These are phyloP conservation scores for Piloderma croceum DNA, from an alignment of 768 basidiomycete species.

Conservation along the genomic window DNA sequence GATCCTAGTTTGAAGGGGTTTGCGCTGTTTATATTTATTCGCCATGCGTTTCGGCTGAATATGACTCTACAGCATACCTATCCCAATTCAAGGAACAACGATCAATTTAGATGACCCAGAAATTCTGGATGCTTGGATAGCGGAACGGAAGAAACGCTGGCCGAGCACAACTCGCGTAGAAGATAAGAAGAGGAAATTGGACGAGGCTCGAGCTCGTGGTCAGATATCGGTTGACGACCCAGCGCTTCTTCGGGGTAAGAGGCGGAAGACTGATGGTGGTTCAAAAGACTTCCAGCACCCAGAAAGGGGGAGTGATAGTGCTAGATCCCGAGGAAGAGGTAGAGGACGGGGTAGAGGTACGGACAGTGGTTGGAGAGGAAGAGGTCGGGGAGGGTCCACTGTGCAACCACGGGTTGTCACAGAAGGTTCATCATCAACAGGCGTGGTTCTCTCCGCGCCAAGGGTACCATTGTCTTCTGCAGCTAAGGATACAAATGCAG, in stretches of 20 bases:
- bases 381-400: slow-evolving; percentile 15
- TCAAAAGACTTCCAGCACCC: slow-evolving; percentile 11
- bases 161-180: slow-evolving; percentile 64
- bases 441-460: no score
- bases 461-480: no score
- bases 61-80: slow-evolving; percentile 46
- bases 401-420: slow-evolving; percentile 8
- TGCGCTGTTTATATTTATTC: slow-evolving; percentile 7
- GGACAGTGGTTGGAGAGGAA: slow-evolving; percentile 19
- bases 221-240: slow-evolving; percentile 53
- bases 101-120: slow-evolving; percentile 77
- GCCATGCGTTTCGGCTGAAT: background rate
- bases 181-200: slow-evolving; percentile 76
- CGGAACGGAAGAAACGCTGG: slow-evolving; percentile 82
- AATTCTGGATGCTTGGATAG: slow-evolving; percentile 78
- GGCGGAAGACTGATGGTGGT: slow-evolving; percentile 32
- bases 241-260: slow-evolving; percentile 37
- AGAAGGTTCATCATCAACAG: no score
- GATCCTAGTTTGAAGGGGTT: slow-evolving; percentile 80
- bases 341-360: slow-evolving; percentile 28
- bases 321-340: slow-evolving; percentile 16
- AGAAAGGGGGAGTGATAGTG: slow-evolving; percentile 29
- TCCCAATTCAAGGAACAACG: slow-evolving; percentile 76
- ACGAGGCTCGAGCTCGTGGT: slow-evolving; percentile 77
- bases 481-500: background rate